A percentile compares a stretch with the other conserved stretches of the same genome.
Evolutionary conservation across 2,329 filamentous ascomycete species (phyloP).

Genomic region (Triangularia verruculosa): DNA sequence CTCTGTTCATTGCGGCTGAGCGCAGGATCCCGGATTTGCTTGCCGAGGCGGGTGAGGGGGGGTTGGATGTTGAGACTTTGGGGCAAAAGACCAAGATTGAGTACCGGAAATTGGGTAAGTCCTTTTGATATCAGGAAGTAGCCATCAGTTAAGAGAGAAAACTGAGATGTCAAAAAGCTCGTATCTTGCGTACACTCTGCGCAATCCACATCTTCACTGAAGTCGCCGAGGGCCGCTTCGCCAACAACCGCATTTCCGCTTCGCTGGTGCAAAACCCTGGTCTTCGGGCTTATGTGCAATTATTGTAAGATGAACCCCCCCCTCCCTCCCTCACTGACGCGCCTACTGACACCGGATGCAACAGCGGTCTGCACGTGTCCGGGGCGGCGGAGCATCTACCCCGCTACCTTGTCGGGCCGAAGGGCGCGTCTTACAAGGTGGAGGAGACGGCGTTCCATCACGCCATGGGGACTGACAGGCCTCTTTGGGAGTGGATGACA

Average conservation of each 20-base stretch:
- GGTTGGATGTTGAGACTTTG: not conserved
- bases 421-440: not conserved
- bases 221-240: not conserved
- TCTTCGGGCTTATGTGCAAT: not conserved
- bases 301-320: not conserved
- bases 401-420: not conserved
- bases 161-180: not conserved
- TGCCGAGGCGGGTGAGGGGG: not conserved
- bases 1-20: not conserved
- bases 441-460: not conserved
- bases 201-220: not conserved
- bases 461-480: not conserved
- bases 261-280: not conserved
- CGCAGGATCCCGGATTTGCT: not conserved
- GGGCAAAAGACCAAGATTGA: not conserved
- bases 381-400: not conserved
- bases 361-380: not conserved
- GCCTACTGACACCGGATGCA: not conserved
- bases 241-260: not conserved
- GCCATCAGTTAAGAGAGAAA: no score
- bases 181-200: not conserved
- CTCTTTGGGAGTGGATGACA: not conserved
- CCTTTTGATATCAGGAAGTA: not conserved
- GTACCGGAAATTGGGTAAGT: not conserved
- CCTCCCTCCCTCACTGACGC: not conserved